A percentile compares a stretch with the other conserved stretches of the same genome.
Evolutionary conservation across 176 grass and related monocot genomes (phyloP).

Genomic region (Alloteropsis semialata): DNA sequence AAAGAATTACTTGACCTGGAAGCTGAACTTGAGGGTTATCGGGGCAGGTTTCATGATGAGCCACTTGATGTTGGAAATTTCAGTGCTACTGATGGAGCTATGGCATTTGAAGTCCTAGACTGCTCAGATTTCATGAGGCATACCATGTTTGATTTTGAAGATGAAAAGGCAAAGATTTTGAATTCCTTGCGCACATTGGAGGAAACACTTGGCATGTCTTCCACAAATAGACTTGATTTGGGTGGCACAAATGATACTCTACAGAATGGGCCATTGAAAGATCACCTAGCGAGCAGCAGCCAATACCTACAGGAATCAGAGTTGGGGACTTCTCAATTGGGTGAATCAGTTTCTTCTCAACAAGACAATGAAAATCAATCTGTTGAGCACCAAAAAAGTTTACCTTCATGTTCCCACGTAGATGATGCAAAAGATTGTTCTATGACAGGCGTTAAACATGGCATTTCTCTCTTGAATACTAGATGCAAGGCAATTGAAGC

Average conservation of each 20-base stretch:
- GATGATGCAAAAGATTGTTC: constrained; percentile 9
- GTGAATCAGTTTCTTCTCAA: constrained; percentile 27
- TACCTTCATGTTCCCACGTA: constrained; percentile 16
- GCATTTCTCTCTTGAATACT: constrained; percentile 47
- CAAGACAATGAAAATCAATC: constrained; percentile 13
- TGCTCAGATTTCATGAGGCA: constrained; percentile 36
- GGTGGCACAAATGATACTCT: constrained; percentile 20
- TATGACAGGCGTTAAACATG: constrained; percentile 30
- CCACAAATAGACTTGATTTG: constrained; percentile 20
- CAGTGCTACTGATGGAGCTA: constrained; percentile 15
- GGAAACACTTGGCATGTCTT: constrained; percentile 50
- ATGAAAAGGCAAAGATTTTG: constrained; percentile 64
- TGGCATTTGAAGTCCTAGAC: constrained; percentile 23
- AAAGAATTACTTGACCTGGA: constrained; percentile 86
- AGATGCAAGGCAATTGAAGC: constrained; percentile 65
- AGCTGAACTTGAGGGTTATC: constrained; percentile 55
- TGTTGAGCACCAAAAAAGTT: constrained; percentile 9
- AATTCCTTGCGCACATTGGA: constrained; percentile 61
- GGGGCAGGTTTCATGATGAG: constrained; percentile 11
- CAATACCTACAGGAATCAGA: constrained; percentile 15
- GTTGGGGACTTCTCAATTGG: not conserved
- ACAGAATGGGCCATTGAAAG: not conserved
- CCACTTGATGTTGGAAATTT: constrained; percentile 29
- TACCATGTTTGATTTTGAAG: constrained; percentile 62
- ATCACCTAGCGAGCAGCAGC: not conserved